Evolutionary conservation across 1,139 yeast species (phyloP).

Genomic region (Blastobotrys buckinghamii): DNA sequence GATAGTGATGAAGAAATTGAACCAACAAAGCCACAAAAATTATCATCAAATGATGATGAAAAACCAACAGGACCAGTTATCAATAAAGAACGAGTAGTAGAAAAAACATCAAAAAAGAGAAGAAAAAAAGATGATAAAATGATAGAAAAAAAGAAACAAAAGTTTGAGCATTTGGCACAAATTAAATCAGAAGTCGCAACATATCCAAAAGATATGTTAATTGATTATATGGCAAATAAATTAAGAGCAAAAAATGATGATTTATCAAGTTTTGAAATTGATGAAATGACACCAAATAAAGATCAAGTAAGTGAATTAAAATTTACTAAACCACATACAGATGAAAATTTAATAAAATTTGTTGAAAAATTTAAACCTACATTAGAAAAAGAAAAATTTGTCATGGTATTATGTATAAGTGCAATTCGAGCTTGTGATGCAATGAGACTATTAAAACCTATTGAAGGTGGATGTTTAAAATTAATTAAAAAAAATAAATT

Average conservation of each 20-base stretch:
- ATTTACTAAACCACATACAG: slow-evolving; percentile 41
- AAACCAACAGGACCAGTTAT: neutral
- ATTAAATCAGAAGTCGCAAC: slow-evolving; percentile 46
- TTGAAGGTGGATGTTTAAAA: slow-evolving; percentile 47
- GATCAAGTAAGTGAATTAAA: slow-evolving; percentile 47
- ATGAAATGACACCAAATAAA: slow-evolving; percentile 47
- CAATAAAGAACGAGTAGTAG: slow-evolving; percentile 6
- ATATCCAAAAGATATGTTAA: slow-evolving; percentile 50
- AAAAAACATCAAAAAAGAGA: slow-evolving; percentile 13
- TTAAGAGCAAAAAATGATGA: slow-evolving; percentile 49
- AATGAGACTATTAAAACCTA: slow-evolving; percentile 47
- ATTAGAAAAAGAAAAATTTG: slow-evolving; percentile 28
- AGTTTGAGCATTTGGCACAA: slow-evolving; percentile 53
- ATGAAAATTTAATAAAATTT: slow-evolving; percentile 44
- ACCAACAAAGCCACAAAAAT: slow-evolving; percentile 13
- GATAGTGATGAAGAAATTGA: slow-evolving; percentile 20
- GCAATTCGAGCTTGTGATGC: slow-evolving; percentile 72
- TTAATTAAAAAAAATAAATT: slow-evolving; percentile 62
- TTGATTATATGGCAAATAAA: slow-evolving; percentile 52
- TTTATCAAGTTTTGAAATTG: slow-evolving; percentile 56
- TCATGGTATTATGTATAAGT: slow-evolving; percentile 59
- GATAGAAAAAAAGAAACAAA: slow-evolving; percentile 42
- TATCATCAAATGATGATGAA: slow-evolving; percentile 14
- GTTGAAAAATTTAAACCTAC: slow-evolving; percentile 25
- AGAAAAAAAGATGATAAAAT: slow-evolving; percentile 19